These are phyloP conservation scores for Trifolium subterraneum DNA, from an alignment of 306 rosid genomes.

Conservation along the genomic window DNA sequence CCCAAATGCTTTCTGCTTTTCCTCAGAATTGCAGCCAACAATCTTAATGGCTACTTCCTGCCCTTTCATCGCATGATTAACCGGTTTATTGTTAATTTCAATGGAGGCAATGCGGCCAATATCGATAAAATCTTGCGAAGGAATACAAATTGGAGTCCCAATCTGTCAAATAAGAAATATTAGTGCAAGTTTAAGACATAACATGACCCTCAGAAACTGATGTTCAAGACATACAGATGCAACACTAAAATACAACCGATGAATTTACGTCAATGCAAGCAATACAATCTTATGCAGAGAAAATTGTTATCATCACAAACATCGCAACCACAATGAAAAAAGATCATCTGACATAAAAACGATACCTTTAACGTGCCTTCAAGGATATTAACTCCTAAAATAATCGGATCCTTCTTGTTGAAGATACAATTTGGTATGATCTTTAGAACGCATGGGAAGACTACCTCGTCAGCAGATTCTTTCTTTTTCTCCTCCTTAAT, in stretches of 20 bases:
- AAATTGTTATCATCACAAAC: constrained; percentile 9
- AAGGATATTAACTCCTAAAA: constrained; percentile 90
- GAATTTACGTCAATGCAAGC: constrained; percentile 2
- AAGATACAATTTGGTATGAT: constrained; percentile 85
- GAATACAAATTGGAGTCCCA: constrained; percentile 91
- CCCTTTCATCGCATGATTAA: constrained; percentile 89
- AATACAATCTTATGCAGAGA: constrained; percentile 24
- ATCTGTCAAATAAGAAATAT: constrained; percentile 59
- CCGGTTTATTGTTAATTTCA: constrained; percentile 84
- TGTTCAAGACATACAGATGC: neutral
- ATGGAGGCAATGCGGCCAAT: constrained; percentile 88
- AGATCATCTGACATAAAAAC: neutral
- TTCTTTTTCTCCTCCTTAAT: constrained; percentile 92
- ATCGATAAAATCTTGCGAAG: constrained; percentile 74
- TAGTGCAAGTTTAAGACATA: constrained; percentile 31
- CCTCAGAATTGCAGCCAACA: constrained; percentile 70
- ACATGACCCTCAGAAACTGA: neutral
- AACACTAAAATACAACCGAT: neutral
- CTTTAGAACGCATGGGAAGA: constrained; percentile 85
- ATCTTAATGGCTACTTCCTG: constrained; percentile 90
- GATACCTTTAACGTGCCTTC: constrained; percentile 91
- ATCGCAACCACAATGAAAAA: neutral
- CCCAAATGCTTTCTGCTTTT: constrained; percentile 93
- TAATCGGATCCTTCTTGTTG: constrained; percentile 97
- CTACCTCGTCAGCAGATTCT: constrained; percentile 93